Evolutionary conservation across 2,329 filamentous ascomycete species (phyloP), one percentile per base, ranked within the genome.

Genomic region (Fusarium sp.): DNA sequence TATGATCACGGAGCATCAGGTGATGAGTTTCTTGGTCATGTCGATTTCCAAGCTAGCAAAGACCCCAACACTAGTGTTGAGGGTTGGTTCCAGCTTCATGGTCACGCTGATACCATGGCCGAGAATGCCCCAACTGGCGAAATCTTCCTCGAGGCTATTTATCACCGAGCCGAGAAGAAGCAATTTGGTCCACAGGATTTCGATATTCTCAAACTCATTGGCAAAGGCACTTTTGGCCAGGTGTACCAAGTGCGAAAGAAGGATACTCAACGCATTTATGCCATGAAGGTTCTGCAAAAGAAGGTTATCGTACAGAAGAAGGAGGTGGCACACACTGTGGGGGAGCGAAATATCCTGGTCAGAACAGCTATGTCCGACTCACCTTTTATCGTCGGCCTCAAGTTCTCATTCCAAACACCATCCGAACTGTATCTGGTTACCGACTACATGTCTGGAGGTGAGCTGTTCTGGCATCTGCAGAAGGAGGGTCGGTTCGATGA

Each of bases 251-350:
- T 99, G 9, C 91, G 94, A 75, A 99, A 99, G 87, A 96, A 93
- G 84, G 96, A 99, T 79, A 98, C 95, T 1, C 90, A 91, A 75
- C 91, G 96, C 46, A 98, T 99, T 66, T 99, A 99, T 77, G 96
- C 96, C 67, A 99, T 99, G 96, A 99, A 99, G 81, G 95, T 99
- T 3, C 85, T 99, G 32, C 98, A 96, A 53, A 99, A 99, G 86
- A 99, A 99, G 85, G 96, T 99, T 56, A 99, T 99, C 76, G 96
- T 99, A 27, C 96, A 99, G 82, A 99, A 99, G 88, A 99, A 99
- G 82, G 96, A 99, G 80, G 94, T 99, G 52, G 94, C 95, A 18
- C 96, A 99, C 79, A 99, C 96, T 0, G 91, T 99, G 40, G 96
- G 96, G 72, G 96, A 99, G 82, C 90, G 96, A 65, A 99, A 99